A percentile compares a stretch with the other conserved stretches of the same genome.
These are phyloP conservation scores for Ophiocordyceps camponoti-rufipedis DNA, from an alignment of 2,329 filamentous ascomycete species.

Conservation along the genomic window DNA sequence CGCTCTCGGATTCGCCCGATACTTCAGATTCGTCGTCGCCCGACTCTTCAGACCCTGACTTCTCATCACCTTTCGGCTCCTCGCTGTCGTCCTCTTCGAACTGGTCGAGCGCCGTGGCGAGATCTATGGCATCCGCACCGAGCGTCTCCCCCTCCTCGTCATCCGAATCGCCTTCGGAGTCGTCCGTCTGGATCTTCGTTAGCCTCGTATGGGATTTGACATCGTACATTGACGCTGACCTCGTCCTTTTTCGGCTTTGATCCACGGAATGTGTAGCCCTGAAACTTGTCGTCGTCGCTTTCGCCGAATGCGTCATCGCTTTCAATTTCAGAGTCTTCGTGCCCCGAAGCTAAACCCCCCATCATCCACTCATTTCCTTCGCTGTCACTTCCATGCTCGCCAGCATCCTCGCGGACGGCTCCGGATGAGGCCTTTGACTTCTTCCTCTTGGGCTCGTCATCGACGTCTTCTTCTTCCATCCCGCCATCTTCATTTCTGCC, in stretches of 20 bases:
- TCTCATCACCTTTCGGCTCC: slow-evolving; percentile 25
- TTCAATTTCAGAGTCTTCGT: slow-evolving; percentile 46
- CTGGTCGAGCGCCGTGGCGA: slow-evolving; percentile 37
- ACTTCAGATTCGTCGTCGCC: slow-evolving; percentile 26
- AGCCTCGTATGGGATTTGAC: neutral
- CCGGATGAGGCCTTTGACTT: slow-evolving; percentile 21
- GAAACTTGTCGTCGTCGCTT: slow-evolving; percentile 72
- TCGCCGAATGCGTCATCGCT: slow-evolving; percentile 71
- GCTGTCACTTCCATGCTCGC: slow-evolving; percentile 65
- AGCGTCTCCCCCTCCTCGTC: slow-evolving; percentile 38
- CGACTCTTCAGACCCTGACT: slow-evolving; percentile 21
- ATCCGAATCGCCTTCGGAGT: slow-evolving; percentile 38
- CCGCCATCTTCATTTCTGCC: slow-evolving; percentile 21
- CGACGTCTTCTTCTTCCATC: slow-evolving; percentile 24
- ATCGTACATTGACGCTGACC: slow-evolving; percentile 4
- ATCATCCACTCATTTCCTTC: slow-evolving; percentile 76
- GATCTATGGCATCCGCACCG: slow-evolving; percentile 39
- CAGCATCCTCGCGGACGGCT: slow-evolving; percentile 30
- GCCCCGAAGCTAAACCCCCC: slow-evolving; percentile 37
- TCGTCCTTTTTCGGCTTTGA: slow-evolving; percentile 19
- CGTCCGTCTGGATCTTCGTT: slow-evolving; percentile 1
- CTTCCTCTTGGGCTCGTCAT: slow-evolving; percentile 25
- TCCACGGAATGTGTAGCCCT: slow-evolving; percentile 45
- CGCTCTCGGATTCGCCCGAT: slow-evolving; percentile 22
- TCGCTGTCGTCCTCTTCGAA: slow-evolving; percentile 30